Evolutionary conservation across 306 rosid species (phyloP).

Genomic region (Quercus cerris): DNA sequence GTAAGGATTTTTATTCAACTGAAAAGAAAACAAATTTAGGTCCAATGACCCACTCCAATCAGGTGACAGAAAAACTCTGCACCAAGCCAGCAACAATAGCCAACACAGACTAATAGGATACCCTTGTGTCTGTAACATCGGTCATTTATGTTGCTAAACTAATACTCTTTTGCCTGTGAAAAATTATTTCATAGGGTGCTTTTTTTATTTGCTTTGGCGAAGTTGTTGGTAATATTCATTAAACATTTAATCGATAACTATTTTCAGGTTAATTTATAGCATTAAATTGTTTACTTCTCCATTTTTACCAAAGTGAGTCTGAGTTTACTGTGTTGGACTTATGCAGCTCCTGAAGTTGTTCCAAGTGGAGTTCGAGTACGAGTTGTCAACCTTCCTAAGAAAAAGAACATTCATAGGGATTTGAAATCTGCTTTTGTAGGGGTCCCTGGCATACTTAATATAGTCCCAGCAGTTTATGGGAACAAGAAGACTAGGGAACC

Average conservation of each 20-base stretch:
- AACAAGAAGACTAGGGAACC: slow-evolving; percentile 97
- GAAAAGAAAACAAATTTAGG: too few species aligned
- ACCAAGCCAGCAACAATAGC: too few species aligned
- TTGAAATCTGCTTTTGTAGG: slow-evolving; percentile 62
- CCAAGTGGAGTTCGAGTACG: slow-evolving; percentile 50
- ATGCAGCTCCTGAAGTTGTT: slow-evolving; percentile 47
- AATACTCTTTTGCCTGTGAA: neutral
- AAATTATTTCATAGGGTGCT: too few species aligned
- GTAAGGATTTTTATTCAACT: too few species aligned
- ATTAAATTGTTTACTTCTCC: slow-evolving; percentile 11
- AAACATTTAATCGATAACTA: neutral
- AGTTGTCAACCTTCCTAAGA: slow-evolving; percentile 71
- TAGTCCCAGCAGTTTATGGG: slow-evolving; percentile 66
- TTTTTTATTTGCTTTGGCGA: neutral
- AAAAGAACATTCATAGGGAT: slow-evolving; percentile 74
- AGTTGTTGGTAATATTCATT: neutral
- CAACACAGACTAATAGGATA: neutral
- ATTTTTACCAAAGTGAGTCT: slow-evolving; percentile 12
- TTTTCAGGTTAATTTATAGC: neutral
- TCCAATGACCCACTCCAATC: too few species aligned
- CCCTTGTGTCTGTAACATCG: neutral
- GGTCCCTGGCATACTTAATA: slow-evolving; percentile 56
- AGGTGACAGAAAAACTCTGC: too few species aligned
- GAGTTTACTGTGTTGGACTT: slow-evolving; percentile 17
- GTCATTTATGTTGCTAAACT: neutral